Evolutionary conservation across 176 grass and related monocot genomes (phyloP).

Genomic region (Miscanthus lutarioriparius): DNA sequence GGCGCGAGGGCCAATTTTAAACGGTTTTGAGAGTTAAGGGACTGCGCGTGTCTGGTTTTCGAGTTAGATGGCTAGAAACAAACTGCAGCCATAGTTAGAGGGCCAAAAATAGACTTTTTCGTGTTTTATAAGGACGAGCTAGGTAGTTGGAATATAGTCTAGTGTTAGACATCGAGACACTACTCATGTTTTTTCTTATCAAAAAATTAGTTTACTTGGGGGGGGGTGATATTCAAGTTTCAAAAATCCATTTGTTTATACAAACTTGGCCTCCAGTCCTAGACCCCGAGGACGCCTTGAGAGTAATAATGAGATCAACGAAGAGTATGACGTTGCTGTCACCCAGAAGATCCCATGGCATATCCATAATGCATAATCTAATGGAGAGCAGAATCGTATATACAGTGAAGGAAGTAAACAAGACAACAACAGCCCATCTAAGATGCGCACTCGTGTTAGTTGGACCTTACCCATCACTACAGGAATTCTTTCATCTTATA

Average conservation of each 20-base stretch:
- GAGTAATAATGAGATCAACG: not conserved
- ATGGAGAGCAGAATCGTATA: not conserved
- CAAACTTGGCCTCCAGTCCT: not conserved
- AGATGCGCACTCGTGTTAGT: constrained; percentile 24
- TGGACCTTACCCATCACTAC: constrained; percentile 21
- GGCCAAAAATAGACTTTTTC: too few species aligned
- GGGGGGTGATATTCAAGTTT: too few species aligned
- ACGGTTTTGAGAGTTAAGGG: too few species aligned
- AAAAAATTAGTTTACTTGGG: not conserved
- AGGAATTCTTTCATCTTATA: constrained; percentile 23
- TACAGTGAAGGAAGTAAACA: constrained; percentile 12
- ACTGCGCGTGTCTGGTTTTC: too few species aligned
- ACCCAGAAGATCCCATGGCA: not conserved
- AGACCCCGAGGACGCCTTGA: not conserved
- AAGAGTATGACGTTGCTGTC: constrained; percentile 18
- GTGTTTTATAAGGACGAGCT: too few species aligned
- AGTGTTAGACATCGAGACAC: too few species aligned
- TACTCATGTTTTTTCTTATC: too few species aligned
- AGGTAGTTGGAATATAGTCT: too few species aligned
- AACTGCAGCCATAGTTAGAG: too few species aligned
- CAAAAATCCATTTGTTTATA: not conserved
- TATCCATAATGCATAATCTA: not conserved
- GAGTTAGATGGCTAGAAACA: too few species aligned
- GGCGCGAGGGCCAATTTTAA: too few species aligned
- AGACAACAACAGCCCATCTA: constrained; percentile 13